Evolutionary conservation across 2,329 filamentous ascomycete genomes (phyloP).

Genomic region (Fusarium domesticum): DNA sequence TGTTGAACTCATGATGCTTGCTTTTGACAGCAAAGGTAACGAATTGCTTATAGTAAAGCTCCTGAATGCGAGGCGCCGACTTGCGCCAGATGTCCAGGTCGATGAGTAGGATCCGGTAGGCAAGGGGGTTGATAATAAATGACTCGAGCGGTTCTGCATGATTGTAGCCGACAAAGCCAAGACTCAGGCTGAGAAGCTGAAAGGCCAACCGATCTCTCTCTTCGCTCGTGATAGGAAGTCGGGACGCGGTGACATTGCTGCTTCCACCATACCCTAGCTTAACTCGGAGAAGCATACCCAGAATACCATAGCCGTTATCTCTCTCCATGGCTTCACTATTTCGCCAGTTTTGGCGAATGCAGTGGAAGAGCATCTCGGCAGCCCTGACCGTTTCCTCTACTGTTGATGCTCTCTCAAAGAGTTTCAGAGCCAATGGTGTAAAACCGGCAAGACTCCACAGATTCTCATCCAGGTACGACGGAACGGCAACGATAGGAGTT

Average conservation of each 20-base stretch:
- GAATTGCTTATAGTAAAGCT: constrained; percentile 92
- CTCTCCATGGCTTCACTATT: constrained; percentile 98
- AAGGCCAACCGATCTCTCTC: constrained; percentile 56
- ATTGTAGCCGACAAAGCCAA: constrained; percentile 87
- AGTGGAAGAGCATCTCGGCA: constrained; percentile 79
- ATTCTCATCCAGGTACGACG: constrained; percentile 84
- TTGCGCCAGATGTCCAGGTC: constrained; percentile 92
- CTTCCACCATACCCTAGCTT: constrained; percentile 63
- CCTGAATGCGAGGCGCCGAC: constrained; percentile 72
- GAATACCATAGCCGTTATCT: constrained; percentile 87
- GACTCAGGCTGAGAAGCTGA: constrained; percentile 70
- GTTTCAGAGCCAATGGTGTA: constrained; percentile 76
- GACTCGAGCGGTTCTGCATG: constrained; percentile 77
- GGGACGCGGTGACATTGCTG: constrained; percentile 33
- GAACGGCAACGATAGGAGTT: constrained; percentile 74
- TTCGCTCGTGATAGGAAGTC: constrained; percentile 47
- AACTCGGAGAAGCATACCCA: constrained; percentile 78
- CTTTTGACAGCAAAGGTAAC: constrained; percentile 83
- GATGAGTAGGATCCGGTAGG: constrained; percentile 86
- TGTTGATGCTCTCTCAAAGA: constrained; percentile 73
- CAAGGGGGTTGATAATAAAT: constrained; percentile 92
- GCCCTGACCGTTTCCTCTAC: constrained; percentile 70
- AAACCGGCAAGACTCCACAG: constrained; percentile 93
- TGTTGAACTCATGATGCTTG: constrained; percentile 90
- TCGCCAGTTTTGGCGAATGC: constrained; percentile 87